Conservation (phyloP, 2,329 filamentous ascomycete species). For the Calcarisporium arbuscula region DNA sequence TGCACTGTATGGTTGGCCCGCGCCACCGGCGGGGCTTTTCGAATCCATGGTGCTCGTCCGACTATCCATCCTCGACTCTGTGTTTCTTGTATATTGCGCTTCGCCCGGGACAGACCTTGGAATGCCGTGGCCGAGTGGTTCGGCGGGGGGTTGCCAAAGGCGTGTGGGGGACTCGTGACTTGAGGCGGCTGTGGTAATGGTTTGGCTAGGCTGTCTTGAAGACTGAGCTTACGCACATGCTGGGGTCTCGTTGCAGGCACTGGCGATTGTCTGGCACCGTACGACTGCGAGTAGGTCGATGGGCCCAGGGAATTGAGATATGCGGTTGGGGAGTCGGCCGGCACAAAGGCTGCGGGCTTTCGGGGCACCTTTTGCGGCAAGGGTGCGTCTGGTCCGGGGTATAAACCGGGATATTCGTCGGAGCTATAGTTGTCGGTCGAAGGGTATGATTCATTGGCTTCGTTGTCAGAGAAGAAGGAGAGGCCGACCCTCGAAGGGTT, state of each 20-base stretch:
- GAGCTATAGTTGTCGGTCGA: constrained; percentile 28
- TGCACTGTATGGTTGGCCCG: constrained; percentile 28
- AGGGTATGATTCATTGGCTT: constrained; percentile 31
- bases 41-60: constrained; percentile 46
- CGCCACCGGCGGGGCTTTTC: constrained; percentile 21
- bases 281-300: too few species aligned
- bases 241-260: constrained; percentile 21
- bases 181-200: constrained; percentile 48
- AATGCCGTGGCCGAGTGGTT: constrained; percentile 19
- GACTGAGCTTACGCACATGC: constrained; percentile 49
- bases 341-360: constrained; percentile 36
- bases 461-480: constrained; percentile 38
- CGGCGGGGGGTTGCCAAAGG: constrained; percentile 25
- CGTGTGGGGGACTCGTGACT: constrained; percentile 15
- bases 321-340: constrained; percentile 22
- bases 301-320: too few species aligned
- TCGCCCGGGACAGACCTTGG: constrained; percentile 18
- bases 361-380: constrained; percentile 36
- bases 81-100: constrained; percentile 4
- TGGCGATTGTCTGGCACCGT: constrained; percentile 13
- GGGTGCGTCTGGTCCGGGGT: constrained; percentile 44
- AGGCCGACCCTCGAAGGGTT: constrained; percentile 21
- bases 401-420: constrained; percentile 47
- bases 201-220: constrained; percentile 52
- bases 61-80: constrained; percentile 28